Evolutionary conservation across 2,329 filamentous ascomycete genomes (phyloP), one percentile per base, ranked within the genome.

Genomic region (Lachnellula arida): DNA sequence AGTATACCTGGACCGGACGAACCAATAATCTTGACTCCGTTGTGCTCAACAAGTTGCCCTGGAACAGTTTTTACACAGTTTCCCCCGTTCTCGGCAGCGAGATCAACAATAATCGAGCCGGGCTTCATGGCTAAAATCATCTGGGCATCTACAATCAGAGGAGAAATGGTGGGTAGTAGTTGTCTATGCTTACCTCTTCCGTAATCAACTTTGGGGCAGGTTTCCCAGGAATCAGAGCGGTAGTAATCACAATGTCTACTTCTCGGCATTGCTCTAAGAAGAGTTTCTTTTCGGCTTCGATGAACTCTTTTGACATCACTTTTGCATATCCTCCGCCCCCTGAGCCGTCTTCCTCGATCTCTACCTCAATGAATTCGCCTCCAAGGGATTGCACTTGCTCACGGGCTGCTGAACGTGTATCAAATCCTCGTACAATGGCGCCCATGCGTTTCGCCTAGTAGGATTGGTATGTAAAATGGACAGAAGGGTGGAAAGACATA

Each of bases 291-390:
- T 96, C 90, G 5, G 91, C 91, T 58, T 91, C 89, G 70, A 94
- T 91, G 67, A 96, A 96, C 63, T 93, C 91, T 67, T 93, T 91
- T 53, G 89, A 94, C 91, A 96, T 96, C 68, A 92, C 89, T 68
- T 96, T 96, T 52, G 89, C 90, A 67, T 96, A 96, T 15, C 91
- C 91, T 28, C 91, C 91, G 8, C 88, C 85, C 2, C 90, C 91
- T 12, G 87, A 85, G 2, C 91, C 91, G 58, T 94, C 90, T 72
- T 96, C 91, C 63, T 93, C 71, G 22, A 96, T 78, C 14, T 90
- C 87, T 22, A 96, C 91, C 72, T 96, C 89, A 63, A 96, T 82
- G 66, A 95, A 96, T 67, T 96, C 91, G 17, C 91, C 91, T 25
- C 91, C 91, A 0, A 96, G 81, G 5, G 90, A 95, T 70, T 96